phyloP scores from a whole-genome alignment of 192 early-diverging fungal genomes.

The Podila horticola region DNA sequence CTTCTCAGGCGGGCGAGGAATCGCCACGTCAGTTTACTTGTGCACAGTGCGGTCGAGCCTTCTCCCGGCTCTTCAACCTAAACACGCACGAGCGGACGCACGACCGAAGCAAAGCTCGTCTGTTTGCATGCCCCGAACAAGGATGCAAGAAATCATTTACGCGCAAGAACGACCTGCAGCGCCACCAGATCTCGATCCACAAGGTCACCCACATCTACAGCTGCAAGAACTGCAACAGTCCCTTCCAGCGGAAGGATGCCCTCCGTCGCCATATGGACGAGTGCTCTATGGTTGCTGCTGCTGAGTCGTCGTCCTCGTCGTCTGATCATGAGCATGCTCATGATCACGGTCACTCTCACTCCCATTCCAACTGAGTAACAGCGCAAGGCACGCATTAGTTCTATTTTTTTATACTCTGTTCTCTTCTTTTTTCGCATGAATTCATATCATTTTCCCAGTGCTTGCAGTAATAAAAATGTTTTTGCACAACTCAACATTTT shows the following conservation, averaged over 20 bases:
- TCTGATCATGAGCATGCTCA: slow-evolving; percentile 5
- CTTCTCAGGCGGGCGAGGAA: slow-evolving; percentile 15
- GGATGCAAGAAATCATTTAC: slow-evolving; percentile 75
- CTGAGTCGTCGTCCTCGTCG: neutral
- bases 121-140: slow-evolving; percentile 64
- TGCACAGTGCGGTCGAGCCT: slow-evolving; percentile 72
- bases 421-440: neutral
- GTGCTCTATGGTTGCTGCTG: slow-evolving; percentile 24
- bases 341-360: neutral
- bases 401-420: neutral
- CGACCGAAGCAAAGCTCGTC: slow-evolving; percentile 62
- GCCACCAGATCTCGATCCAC: slow-evolving; percentile 71
- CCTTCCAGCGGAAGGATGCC: slow-evolving; percentile 63
- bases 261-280: slow-evolving; percentile 49
- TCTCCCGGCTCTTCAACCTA: slow-evolving; percentile 86
- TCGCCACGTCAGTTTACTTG: slow-evolving; percentile 59
- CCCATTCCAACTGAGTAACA: neutral
- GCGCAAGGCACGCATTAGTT: neutral
- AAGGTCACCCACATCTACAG: slow-evolving; percentile 58
- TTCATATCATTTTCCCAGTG: neutral
- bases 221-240: slow-evolving; percentile 62
- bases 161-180: slow-evolving; percentile 79
- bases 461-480: too few species aligned
- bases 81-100: slow-evolving; percentile 82
- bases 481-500: too few species aligned